Conservation (phyloP, 2,329 filamentous ascomycete species). For the Diaporthe sp. region DNA sequence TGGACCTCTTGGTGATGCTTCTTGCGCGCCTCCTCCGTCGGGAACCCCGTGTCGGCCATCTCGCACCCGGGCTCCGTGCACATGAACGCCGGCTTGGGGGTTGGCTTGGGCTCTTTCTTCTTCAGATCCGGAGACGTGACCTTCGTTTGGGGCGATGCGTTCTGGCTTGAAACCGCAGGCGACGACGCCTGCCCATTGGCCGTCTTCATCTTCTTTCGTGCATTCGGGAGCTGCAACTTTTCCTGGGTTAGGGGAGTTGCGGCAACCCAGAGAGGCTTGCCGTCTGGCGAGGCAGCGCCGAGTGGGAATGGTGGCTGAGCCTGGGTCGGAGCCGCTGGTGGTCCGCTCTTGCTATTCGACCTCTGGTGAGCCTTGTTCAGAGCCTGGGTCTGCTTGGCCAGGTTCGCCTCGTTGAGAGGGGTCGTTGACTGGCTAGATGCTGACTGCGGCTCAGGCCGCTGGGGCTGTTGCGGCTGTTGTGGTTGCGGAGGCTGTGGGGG, state of each 20-base stretch:
- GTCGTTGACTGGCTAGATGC: conserved; percentile 18
- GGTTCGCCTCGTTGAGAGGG: conserved; percentile 58
- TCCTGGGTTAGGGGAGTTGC: conserved; percentile 65
- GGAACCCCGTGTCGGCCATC: conserved; percentile 61
- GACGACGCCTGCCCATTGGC: conserved; percentile 52
- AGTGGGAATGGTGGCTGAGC: conserved; percentile 69
- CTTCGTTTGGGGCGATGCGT: conserved; percentile 50
- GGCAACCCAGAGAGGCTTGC: conserved; percentile 67
- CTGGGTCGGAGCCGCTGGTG: conserved; percentile 69
- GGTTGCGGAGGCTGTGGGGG: conserved; percentile 38
- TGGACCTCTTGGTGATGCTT: conserved; percentile 72
- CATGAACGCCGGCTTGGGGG: conserved; percentile 57
- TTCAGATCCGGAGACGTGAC: conserved; percentile 61
- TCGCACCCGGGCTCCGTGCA: conserved; percentile 71
- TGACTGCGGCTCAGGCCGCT: conserved; percentile 40
- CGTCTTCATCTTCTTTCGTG: conserved; percentile 68
- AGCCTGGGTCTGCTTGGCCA: conserved; percentile 65
- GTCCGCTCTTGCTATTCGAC: conserved; percentile 58
- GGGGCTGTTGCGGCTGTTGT: conserved; percentile 41
- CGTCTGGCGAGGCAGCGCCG: conserved; percentile 69
- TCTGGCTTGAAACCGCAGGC: conserved; percentile 44
- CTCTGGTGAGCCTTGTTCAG: conserved; percentile 61
- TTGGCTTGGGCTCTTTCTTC: conserved; percentile 49
- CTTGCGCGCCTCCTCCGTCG: conserved; percentile 66
- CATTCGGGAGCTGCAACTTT: conserved; percentile 65